Base-by-base conservation (phyloP, 1,139 yeast genomes). In the Kodamaea suecica region DNA sequence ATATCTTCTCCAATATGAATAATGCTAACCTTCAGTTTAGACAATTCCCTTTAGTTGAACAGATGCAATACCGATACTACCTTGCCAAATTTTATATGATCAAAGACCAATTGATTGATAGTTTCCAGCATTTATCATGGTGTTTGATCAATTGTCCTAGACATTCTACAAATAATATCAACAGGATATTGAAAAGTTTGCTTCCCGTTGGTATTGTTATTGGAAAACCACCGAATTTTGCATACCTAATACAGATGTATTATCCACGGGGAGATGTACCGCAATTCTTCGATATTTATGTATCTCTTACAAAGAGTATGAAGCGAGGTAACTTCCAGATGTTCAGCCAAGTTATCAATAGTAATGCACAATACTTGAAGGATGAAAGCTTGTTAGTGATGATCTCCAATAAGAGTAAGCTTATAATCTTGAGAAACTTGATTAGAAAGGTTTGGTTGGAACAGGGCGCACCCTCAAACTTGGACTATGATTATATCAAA, bases 1-100 rank as follows among this genome's bases (percentile, higher is more conserved):
- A 83, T 50, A 84, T 85, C 30, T 83, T 84, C 55, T 74, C 86
- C 27, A 84, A 84, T 52, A 76, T 84, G 64, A 80, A 78, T 45
- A 78, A 79, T 20, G 74, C 86, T 14, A 63, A 68, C 23, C 59
- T 81, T 31, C 55, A 53, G 27, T 69, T 80, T 44, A 49, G 60
- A 2, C 48, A 53, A 9, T 80, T 75, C 39, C 63, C 76, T 4
- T 57, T 61, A 29, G 58, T 76, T 2, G 80, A 80, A 42, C 76
- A 76, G 37, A 68, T 84, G 4, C 82, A 79, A 46, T 84, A 81
- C 54, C 61, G 92, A 35, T 85, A 69, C 53, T 76, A 80, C 48
- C 64, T 84, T 30, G 88, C 88, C 0, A 70, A 79, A 36, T 85
- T 75, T 50, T 78, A 80, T 48, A 55, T 84, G 33, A 70, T 76